Percentiles rank a stretch among this genome's conserved stretches.
Conservation (phyloP, 345 rosid genomes). For the Camelina sativa region DNA sequence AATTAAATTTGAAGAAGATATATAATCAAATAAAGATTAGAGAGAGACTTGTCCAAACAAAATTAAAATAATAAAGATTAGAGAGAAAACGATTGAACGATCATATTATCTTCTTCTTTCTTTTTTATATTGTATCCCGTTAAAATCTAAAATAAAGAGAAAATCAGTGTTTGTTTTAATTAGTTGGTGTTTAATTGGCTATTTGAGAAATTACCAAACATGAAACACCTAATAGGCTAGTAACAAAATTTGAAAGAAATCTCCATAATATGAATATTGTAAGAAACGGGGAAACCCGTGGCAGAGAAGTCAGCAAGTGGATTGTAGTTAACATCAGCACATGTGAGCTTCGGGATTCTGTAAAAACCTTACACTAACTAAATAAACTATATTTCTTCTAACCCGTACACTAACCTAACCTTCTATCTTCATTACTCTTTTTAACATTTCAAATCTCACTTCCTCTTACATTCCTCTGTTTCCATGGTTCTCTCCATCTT, state of each 20-base stretch:
- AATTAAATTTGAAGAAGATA: too few relatives aligned
- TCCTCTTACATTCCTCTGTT: conserved; percentile 9
- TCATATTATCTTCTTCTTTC: too few relatives aligned
- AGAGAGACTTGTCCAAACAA: too few relatives aligned
- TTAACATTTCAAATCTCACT: conserved; percentile 20
- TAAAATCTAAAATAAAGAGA: too few relatives aligned
- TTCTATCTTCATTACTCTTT: conserved; percentile 1
- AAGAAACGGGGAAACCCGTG: neutral
- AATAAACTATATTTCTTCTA: neutral
- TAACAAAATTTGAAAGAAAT: neutral
- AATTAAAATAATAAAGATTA: too few relatives aligned
- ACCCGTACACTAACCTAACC: conserved; percentile 12
- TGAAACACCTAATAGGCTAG: neutral
- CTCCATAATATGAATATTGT: neutral
- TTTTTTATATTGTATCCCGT: too few relatives aligned
- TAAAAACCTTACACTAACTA: neutral
- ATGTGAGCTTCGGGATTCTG: conserved; percentile 38
- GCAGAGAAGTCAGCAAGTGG: conserved; percentile 28
- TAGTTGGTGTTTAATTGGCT: neutral
- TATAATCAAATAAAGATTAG: too few relatives aligned
- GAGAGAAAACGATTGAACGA: too few relatives aligned
- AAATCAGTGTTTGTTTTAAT: too few relatives aligned
- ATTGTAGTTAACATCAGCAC: conserved; percentile 21
- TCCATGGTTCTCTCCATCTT: conserved; percentile 28
- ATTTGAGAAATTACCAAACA: neutral